Evolutionary conservation across 2,329 filamentous ascomycete species (phyloP).

Genomic region (Botrytis deweyae): DNA sequence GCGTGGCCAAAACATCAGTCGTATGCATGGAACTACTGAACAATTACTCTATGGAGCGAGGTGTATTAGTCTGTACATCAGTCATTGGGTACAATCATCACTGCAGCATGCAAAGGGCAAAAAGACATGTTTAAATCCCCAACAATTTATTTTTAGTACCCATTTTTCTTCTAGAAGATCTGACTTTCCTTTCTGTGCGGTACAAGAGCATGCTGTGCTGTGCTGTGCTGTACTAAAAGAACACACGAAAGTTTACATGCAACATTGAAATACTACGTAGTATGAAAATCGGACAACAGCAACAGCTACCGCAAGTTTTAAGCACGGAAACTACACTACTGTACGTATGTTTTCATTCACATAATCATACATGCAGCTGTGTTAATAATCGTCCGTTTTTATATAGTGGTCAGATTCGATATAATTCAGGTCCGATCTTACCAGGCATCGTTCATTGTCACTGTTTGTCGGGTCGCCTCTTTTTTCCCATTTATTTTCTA

Average conservation of each 20-base stretch:
- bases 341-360: neutral
- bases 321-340: neutral
- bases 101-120: neutral
- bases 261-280: slow-evolving; percentile 18
- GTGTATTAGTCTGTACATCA: neutral
- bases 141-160: slow-evolving; percentile 5
- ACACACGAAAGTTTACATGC: slow-evolving; percentile 8
- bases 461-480: slow-evolving; percentile 2
- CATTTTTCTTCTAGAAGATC: slow-evolving; percentile 16
- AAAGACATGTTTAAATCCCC: neutral
- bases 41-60: neutral
- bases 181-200: neutral
- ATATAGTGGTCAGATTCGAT: neutral
- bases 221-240: slow-evolving; percentile 2
- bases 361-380: neutral
- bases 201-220: neutral
- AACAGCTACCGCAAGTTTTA: neutral
- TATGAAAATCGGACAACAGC: slow-evolving; percentile 10
- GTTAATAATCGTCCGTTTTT: neutral
- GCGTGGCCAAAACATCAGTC: slow-evolving; percentile 5
- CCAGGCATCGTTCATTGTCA: neutral
- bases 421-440: slow-evolving; percentile 1
- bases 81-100: neutral
- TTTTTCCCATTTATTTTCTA: slow-evolving; percentile 6
- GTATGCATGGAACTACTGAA: neutral